Evolutionary conservation across 1,284 basidiomycete genomes (phyloP).

Genomic region (Xerocomus nothofagi): DNA sequence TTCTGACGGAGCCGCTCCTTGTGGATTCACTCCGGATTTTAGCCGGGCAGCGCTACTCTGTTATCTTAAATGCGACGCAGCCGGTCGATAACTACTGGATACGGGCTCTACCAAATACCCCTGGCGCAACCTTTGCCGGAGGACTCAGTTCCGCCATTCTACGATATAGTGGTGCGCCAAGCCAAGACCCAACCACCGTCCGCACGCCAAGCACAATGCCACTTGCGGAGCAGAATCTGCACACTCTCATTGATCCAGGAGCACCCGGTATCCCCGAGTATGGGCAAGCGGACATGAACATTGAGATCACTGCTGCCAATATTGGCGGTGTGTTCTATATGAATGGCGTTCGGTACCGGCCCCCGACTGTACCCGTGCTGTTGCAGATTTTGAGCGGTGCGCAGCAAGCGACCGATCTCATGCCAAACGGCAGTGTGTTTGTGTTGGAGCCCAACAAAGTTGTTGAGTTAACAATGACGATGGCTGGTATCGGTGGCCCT

Average conservation of each 20-base stretch:
- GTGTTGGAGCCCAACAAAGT: conserved; percentile 34
- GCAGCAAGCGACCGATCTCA: conserved; percentile 24
- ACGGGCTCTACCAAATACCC: conserved; percentile 20
- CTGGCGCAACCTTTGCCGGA: conserved; percentile 27
- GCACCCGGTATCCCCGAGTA: conserved; percentile 32
- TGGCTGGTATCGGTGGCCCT: conserved; percentile 14
- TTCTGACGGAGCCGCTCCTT: conserved; percentile 28
- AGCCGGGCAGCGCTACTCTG: conserved; percentile 34
- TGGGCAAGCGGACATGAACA: conserved; percentile 34
- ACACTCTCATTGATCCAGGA: conserved; percentile 36
- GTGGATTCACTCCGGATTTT: conserved; percentile 32
- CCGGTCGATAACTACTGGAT: conserved; percentile 34
- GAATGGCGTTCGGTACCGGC: conserved; percentile 25
- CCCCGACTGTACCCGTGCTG: conserved; percentile 36
- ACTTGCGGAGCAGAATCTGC: conserved; percentile 36
- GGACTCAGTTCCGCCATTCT: conserved; percentile 54
- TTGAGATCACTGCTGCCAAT: conserved; percentile 24
- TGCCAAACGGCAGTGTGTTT: conserved; percentile 34
- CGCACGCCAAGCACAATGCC: conserved; percentile 25
- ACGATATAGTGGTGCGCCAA: conserved; percentile 48
- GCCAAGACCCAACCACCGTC: conserved; percentile 41
- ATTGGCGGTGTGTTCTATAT: conserved; percentile 18
- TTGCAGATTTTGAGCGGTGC: conserved; percentile 40
- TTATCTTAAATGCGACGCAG: conserved; percentile 27
- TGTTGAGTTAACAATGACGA: conserved; percentile 36